Percentiles rank a stretch among this genome's conserved stretches.
These are phyloP conservation scores for Globisporangium abappressorium DNA, from an alignment of 352 stramenopile genomes.

Conservation along the genomic window DNA sequence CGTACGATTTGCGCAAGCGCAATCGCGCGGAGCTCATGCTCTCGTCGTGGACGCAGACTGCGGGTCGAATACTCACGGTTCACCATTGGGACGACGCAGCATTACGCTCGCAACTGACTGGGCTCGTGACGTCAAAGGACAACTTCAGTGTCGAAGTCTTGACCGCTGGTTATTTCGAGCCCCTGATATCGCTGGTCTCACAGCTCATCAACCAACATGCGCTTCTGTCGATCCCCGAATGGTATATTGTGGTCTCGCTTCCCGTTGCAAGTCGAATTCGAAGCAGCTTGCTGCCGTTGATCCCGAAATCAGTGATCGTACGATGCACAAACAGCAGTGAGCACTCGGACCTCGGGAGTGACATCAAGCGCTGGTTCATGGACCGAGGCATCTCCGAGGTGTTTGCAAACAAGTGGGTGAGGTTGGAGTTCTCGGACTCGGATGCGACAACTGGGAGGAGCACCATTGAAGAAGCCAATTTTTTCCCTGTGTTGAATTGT, in stretches of 20 bases:
- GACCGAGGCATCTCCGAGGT: slow-evolving; percentile 19
- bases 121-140: slow-evolving; percentile 30
- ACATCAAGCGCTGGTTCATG: slow-evolving; percentile 11
- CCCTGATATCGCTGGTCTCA: slow-evolving; percentile 37
- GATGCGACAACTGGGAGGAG: not conserved
- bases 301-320: slow-evolving; percentile 21
- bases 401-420: slow-evolving; percentile 15
- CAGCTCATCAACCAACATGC: slow-evolving; percentile 52
- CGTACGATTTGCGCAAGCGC: slow-evolving; percentile 13
- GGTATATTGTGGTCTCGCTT: slow-evolving; percentile 40
- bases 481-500: not conserved
- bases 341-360: not conserved
- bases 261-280: slow-evolving; percentile 27
- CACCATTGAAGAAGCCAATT: not conserved
- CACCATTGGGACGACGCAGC: slow-evolving; percentile 13
- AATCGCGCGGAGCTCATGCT: slow-evolving; percentile 2
- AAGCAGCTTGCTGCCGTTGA: slow-evolving; percentile 28
- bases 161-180: slow-evolving; percentile 25
- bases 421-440: slow-evolving; percentile 5
- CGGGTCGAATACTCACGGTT: slow-evolving; percentile 9
- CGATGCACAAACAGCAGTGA: not conserved
- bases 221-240: slow-evolving; percentile 43
- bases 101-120: slow-evolving; percentile 15
- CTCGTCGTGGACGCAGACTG: slow-evolving; percentile 10
- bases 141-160: slow-evolving; percentile 43